Base-by-base conservation (phyloP, 164 flowering plant genomes). In the Brasenia schreberi region DNA sequence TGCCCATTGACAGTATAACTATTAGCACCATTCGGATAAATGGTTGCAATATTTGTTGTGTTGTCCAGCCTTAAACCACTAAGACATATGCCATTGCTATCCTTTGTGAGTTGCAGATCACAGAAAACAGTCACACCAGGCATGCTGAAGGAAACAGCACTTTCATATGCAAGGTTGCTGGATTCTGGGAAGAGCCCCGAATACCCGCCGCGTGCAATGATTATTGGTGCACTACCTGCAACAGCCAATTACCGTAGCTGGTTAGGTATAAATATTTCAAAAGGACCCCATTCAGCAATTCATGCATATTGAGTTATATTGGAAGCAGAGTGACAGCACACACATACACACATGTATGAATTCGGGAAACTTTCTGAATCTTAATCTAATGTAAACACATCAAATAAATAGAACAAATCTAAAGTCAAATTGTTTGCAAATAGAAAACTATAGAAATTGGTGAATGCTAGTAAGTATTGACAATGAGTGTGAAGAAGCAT, bases 131-230 rank as follows among this genome's bases (percentile, higher is more conserved):
- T 72, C 43, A 73, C 61, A 44, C 72, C 74, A 0, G 69, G 33
- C 27, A 84, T 5, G 66, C 90, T 75, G 10, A 69, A 64, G 5
- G 72, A 16, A 5, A 49, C 0, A 1, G 88, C 83, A 49, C 83
- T 42, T 4, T 72, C 61, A 61, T 71, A 78, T 3, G 92, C 96
- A 45, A 42, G 66, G 3, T 42, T 6, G 69, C 85, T 82, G 14
- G 92, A 81, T 11, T 85, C 93, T 0, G 98, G 97, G 63, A 86
- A 86, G 6, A 88, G 65, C 19, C 98, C 98, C 0, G 96, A 87
- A 67, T 80, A 86, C 63, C 98, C 98, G 5, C 94, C 96, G 0
- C 84, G 73, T 0, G 98, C 96, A 59, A 90, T 74, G 1, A 85
- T 83, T 1, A 76, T 9, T 0, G 98, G 98, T 60, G 67, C 67